These are phyloP conservation scores for Coccomyxa sp. DNA, from an alignment of 139 green algal genomes.

Conservation along the genomic window DNA sequence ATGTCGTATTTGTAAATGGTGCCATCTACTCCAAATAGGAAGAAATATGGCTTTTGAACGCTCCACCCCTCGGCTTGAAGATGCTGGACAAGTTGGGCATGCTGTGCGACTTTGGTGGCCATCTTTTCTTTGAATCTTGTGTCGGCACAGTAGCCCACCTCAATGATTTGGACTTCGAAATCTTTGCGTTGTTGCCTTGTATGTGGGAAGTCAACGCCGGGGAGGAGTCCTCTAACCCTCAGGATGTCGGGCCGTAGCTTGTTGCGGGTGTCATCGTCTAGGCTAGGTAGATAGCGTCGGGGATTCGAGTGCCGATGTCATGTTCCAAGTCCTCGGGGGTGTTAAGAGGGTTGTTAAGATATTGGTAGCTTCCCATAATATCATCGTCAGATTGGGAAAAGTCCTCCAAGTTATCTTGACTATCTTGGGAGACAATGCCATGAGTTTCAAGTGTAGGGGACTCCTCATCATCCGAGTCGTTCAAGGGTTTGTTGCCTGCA, in stretches of 20 bases:
- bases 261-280: not conserved
- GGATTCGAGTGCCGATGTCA: not conserved
- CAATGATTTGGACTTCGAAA: too few relatives aligned
- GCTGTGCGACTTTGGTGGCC: too few relatives aligned
- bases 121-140: too few relatives aligned
- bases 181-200: too few relatives aligned
- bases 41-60: not conserved
- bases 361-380: too few relatives aligned
- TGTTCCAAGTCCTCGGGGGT: too few relatives aligned
- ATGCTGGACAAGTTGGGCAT: too few relatives aligned
- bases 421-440: not conserved
- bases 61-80: not conserved
- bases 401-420: not conserved
- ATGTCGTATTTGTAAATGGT: too few relatives aligned
- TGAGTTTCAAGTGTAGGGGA: not conserved
- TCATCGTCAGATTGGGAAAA: not conserved
- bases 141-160: too few relatives aligned
- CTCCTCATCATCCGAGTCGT: not conserved
- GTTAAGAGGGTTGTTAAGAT: too few relatives aligned
- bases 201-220: too few relatives aligned
- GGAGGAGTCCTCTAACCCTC: not conserved
- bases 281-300: not conserved
- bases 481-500: not conserved
- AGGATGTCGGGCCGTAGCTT: not conserved
- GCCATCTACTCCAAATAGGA: too few relatives aligned